Evolutionary conservation across 768 basidiomycete species (phyloP).

Genomic region (Rossbeevera mucosa): DNA sequence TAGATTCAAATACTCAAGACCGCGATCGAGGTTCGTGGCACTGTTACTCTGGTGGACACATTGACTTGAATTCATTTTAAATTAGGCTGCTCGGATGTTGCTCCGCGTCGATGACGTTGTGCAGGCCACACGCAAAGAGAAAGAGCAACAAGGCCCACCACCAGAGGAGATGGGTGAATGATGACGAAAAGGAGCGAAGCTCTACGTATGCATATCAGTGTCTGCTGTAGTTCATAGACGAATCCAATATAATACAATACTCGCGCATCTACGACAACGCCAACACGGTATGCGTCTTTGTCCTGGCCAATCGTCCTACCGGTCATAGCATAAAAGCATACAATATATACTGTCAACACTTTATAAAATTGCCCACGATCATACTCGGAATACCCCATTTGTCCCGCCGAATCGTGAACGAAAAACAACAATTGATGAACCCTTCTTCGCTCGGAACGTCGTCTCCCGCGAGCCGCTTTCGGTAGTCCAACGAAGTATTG

Average conservation of each 20-base stretch:
- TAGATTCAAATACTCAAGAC: constrained; percentile 96
- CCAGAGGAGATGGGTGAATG: not conserved
- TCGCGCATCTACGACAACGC: not conserved
- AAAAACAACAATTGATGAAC: constrained; percentile 84
- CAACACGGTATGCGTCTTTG: no score
- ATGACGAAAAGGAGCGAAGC: not conserved
- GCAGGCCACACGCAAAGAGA: no score
- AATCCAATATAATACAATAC: not conserved
- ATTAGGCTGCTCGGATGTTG: not conserved
- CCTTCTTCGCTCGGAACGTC: constrained; percentile 54
- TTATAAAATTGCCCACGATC: constrained; percentile 89
- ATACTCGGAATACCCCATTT: constrained; percentile 85
- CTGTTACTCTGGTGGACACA: no score
- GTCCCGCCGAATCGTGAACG: constrained; percentile 83
- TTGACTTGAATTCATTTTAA: no score
- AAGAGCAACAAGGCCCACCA: not conserved
- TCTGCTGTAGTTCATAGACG: not conserved
- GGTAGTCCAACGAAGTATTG: constrained; percentile 32
- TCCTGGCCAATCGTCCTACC: no score
- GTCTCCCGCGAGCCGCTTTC: constrained; percentile 28
- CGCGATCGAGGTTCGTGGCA: constrained; percentile 71
- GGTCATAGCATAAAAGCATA: no score
- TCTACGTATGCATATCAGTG: not conserved
- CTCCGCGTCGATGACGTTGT: not conserved
- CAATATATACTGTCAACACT: constrained; percentile 38